Percentiles rank a stretch among this genome's conserved stretches.
These are phyloP conservation scores for Mimosa pudica DNA, from an alignment of 306 rosid genomes.

Conservation along the genomic window DNA sequence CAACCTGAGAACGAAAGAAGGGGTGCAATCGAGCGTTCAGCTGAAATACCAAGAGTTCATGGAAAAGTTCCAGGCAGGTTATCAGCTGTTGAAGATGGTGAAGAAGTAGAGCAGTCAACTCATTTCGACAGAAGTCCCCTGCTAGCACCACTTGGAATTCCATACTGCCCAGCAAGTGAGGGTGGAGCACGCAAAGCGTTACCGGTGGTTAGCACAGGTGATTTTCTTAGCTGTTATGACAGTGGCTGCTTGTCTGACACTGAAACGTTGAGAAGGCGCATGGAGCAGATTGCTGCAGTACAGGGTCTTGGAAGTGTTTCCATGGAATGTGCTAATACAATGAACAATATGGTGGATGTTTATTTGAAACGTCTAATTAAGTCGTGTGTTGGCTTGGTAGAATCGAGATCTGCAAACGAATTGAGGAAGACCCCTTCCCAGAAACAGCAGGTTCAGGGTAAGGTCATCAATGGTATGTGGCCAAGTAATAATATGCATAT, in stretches of 20 bases:
- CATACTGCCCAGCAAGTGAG: slow-evolving; percentile 68
- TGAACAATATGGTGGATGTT: slow-evolving; percentile 71
- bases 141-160: slow-evolving; percentile 92
- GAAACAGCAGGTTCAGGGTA: slow-evolving; percentile 79
- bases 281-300: slow-evolving; percentile 86
- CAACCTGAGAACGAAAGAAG: slow-evolving; percentile 60
- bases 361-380: slow-evolving; percentile 82
- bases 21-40: slow-evolving; percentile 47
- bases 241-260: slow-evolving; percentile 71
- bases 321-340: slow-evolving; percentile 68
- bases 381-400: slow-evolving; percentile 81
- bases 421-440: slow-evolving; percentile 47
- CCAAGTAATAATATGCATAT: slow-evolving; percentile 65
- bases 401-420: slow-evolving; percentile 60
- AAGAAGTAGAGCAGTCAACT: slow-evolving; percentile 65
- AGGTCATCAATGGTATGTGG: slow-evolving; percentile 79
- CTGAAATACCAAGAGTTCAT: slow-evolving; percentile 55
- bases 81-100: slow-evolving; percentile 59
- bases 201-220: slow-evolving; percentile 55
- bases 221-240: slow-evolving; percentile 58
- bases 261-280: slow-evolving; percentile 75
- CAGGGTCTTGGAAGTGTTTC: slow-evolving; percentile 88
- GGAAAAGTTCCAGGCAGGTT: slow-evolving; percentile 46
- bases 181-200: slow-evolving; percentile 84
- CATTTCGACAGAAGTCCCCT: slow-evolving; percentile 61